Evolutionary conservation across 2,329 filamentous ascomycete species (phyloP), one percentile per base, ranked within the genome.

Genomic region (Fusarium metavorans): DNA sequence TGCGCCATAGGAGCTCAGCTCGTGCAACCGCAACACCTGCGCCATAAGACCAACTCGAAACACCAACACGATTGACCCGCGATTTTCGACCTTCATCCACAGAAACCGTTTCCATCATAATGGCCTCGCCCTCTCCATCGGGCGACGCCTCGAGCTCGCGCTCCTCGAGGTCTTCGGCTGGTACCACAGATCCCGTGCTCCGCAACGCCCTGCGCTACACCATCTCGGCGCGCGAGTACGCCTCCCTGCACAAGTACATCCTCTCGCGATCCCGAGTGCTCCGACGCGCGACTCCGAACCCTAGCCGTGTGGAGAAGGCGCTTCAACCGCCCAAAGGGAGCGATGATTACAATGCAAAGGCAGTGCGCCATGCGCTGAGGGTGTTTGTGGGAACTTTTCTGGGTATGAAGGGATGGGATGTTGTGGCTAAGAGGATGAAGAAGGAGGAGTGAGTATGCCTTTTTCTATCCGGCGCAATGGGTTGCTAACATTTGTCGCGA

Each of bases 121-220:
- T 79, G 77, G 68, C 78, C 10, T 34, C 70, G 30, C 73, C 77
- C 25, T 59, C 35, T 50, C 64, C 76, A 18, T 76, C 76, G 8
- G 43, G 75, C 68, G 77, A 79, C 23, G 71, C 73, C 35, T 71
- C 77, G 20, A 52, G 73, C 67, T 71, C 70, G 68, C 76, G 74
- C 43, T 69, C 76, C 35, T 70, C 69, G 27, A 67, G 75, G 64
- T 61, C 73, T n/a, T 74, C 76, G 14, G 68, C 63, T 25, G 57
- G 76, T 34, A 66, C 68, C 10, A 68, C 71, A 68, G 93, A 96
- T 76, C 93, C 94, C 6, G 88, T 97, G 72, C 88, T 97, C 66
- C 94, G 94, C 83, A 97, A 97, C 82, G 92, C 94, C 50, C 88
- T 98, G 68, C 92, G 95, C 76, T 95, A 98, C 84, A 97, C 94